Conservation (phyloP, 768 basidiomycete genomes). For the Tricholoma flavovirens region DNA sequence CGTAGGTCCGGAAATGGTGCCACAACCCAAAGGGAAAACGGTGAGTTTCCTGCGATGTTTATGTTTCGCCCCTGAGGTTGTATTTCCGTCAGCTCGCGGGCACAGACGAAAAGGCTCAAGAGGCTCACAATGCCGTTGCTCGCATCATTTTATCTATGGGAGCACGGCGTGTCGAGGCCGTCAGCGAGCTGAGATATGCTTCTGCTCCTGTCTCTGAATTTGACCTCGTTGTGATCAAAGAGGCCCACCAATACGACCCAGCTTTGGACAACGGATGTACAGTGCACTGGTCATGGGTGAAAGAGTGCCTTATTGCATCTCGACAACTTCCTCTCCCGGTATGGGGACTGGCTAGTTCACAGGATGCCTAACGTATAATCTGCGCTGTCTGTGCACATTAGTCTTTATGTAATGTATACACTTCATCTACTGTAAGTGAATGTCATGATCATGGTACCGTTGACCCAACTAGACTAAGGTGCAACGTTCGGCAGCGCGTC, state of each 20-base stretch:
- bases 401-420: slow-evolving; percentile 1
- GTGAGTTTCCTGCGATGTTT: slow-evolving; percentile 16
- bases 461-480: too few relatives aligned
- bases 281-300: slow-evolving; percentile 67
- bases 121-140: slow-evolving; percentile 42
- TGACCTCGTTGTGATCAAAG: slow-evolving; percentile 61
- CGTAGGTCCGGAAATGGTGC: slow-evolving; percentile 51
- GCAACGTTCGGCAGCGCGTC: too few relatives aligned
- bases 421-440: neutral
- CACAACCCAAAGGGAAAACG: slow-evolving; percentile 36
- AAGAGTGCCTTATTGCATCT: slow-evolving; percentile 68
- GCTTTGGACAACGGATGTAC: slow-evolving; percentile 25
- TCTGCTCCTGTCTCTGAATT: slow-evolving; percentile 33
- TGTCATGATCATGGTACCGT: too few relatives aligned
- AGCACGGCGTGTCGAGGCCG: slow-evolving; percentile 62
- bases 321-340: slow-evolving; percentile 36
- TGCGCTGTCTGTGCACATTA: neutral
- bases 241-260: slow-evolving; percentile 28
- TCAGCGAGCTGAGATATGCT: slow-evolving; percentile 41
- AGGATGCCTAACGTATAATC: slow-evolving; percentile 11
- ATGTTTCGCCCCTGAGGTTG: slow-evolving; percentile 4
- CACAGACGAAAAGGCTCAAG: slow-evolving; percentile 29
- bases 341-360: slow-evolving; percentile 17
- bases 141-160: slow-evolving; percentile 78
- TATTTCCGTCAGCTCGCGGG: slow-evolving; percentile 16